phyloP scores from a whole-genome alignment of 345 rosid species.

The Corchorus capsularis region DNA sequence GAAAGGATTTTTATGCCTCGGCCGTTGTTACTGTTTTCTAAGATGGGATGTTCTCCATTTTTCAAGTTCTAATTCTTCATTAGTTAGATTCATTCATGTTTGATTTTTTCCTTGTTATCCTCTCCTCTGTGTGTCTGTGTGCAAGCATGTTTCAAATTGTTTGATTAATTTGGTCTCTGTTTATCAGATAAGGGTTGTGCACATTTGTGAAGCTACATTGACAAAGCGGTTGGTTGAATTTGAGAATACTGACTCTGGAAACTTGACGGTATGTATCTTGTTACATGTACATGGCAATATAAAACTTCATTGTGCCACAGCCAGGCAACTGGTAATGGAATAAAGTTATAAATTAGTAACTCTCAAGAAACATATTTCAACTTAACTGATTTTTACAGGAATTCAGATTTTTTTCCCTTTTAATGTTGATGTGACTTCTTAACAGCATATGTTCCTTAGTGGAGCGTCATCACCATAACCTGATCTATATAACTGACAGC shows the following conservation, averaged over 20 bases:
- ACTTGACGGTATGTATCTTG: conserved; percentile 68
- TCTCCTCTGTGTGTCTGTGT: background rate
- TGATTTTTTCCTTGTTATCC: background rate
- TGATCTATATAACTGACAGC: background rate
- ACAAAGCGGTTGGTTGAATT: conserved; percentile 89
- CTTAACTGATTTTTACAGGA: background rate
- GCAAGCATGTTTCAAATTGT: background rate
- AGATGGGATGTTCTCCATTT: background rate
- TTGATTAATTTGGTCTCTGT: background rate
- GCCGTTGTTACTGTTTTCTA: background rate
- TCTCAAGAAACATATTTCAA: background rate
- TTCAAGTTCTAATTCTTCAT: conserved; percentile 13
- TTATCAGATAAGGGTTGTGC: conserved; percentile 72
- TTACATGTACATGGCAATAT: background rate
- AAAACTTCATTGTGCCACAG: background rate
- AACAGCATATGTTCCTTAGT: background rate
- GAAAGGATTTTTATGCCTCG: background rate
- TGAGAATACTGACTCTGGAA: conserved; percentile 80
- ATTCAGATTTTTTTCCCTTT: background rate
- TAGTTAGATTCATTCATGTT: conserved; percentile 10
- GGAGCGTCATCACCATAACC: background rate
- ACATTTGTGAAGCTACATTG: conserved; percentile 90
- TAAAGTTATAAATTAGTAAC: conserved; percentile 1
- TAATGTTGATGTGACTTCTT: background rate
- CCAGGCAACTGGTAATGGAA: background rate